Base-by-base conservation (phyloP, 345 rosid genomes). In the Barbarea vulgaris region DNA sequence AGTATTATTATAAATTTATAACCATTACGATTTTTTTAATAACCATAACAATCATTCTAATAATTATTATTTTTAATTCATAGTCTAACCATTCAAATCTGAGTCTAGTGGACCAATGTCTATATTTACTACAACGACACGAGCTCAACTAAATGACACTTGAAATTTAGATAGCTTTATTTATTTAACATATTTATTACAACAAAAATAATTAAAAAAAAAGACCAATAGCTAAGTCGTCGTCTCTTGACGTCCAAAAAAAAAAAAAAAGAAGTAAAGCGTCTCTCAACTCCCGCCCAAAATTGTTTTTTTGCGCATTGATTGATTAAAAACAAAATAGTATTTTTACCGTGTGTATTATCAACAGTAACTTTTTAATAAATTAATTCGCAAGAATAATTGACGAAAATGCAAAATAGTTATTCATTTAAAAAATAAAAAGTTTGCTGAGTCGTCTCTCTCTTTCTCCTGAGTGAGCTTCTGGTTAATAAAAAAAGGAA, bases 181-280 rank as follows among this genome's bases (percentile, higher is more conserved):
- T 39, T 61, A 8, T 41, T 24, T 39, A 18, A 52, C 25, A 24
- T 67, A 2, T 50, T 19, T 21, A 33, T 31, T 15, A 9, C 0
- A 7, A 27, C 42, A 37, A 53, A 0, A 27, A 25, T 14, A 9
- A 19, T 7, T 4, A n/a, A 9, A 28, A 48, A 67, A 50, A 62
- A 50, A 62, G 69, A 72, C 76, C 69, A 39, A 51, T 17, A 15
- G 51, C 2, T 3, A 62, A 73, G 77, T 64, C 77, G 69, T 73
- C 70, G n/a, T n/a, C n/a, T 63, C 60, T 25, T 13, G 33, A 53
- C 58, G 17, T 24, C 31, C n/a, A 51, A 50, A 22, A 51, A 12
- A 19, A 0, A 24, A 22, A 0, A 6, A 14, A 2, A 0, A 12
- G 1, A 18, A n/a, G 34, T 54, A n/a, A n/a, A n/a, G n/a, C 34